Evolutionary conservation across 1,139 yeast genomes (phyloP).

Genomic region (Yamadazyma friedrichii): DNA sequence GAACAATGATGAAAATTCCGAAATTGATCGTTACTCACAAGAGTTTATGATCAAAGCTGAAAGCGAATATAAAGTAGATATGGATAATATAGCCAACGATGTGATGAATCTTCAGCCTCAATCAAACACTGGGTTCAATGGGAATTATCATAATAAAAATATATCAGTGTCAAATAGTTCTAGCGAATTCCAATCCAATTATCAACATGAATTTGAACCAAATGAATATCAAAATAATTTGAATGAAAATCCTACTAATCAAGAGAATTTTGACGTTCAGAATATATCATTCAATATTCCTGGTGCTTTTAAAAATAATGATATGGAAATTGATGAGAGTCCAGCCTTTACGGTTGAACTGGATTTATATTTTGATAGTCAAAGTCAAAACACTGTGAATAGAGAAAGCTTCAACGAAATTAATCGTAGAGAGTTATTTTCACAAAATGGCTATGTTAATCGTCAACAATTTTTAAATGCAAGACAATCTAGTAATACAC

Average conservation of each 20-base stretch:
- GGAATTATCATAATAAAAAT: no score
- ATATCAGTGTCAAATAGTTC: neutral
- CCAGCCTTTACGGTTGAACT: constrained; percentile 42
- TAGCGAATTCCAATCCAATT: no score
- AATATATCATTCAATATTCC: constrained; percentile 24
- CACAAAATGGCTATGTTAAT: constrained; percentile 15
- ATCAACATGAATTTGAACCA: no score
- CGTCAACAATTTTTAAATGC: constrained; percentile 11
- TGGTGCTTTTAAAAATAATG: constrained; percentile 28
- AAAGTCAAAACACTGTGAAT: constrained; percentile 8
- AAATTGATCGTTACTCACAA: neutral
- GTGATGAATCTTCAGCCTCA: no score
- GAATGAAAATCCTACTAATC: neutral
- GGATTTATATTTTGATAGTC: constrained; percentile 25
- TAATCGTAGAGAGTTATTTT: constrained; percentile 11
- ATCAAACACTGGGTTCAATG: no score
- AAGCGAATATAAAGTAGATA: no score
- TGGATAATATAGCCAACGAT: no score
- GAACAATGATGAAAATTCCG: constrained; percentile 1
- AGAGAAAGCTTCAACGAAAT: constrained; percentile 1
- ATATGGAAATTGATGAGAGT: constrained; percentile 41
- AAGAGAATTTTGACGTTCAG: neutral
- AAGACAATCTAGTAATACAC: constrained; percentile 3
- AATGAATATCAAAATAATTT: no score
- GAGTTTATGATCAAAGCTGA: neutral